Base-by-base conservation (phyloP, 31 red algal genomes). In the Asparagopsis taxiformis region DNA sequence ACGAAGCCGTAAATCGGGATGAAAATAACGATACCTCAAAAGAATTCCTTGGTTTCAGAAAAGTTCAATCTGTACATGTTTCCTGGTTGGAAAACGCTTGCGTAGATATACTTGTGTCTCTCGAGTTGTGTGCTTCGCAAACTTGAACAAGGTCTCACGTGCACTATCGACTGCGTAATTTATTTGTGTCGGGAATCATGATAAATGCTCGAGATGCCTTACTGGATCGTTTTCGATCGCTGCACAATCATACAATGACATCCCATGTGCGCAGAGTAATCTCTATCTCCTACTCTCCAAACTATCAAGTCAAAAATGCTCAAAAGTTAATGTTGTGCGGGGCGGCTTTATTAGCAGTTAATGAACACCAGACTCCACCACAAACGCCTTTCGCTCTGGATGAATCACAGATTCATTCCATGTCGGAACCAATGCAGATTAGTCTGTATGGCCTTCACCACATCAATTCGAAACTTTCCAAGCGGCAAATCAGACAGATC, bases 401-500 rank as follows among this genome's bases (percentile, higher is more conserved):
- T 9, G 6, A 13, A 46, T 13, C 41, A 46, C 41, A 46, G 41
- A 46, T 46, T 46, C 41, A 46, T 38, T 10, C 64, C 64, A 10
- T 51, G 15, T 3, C 36, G 36, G 64, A 33, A 80, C 51, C 64
- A 23, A 22, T 48, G 16, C 65, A 80, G 30, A 29, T 80, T 80
- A 2, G 36, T 32, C 16, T 38, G 50, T 41, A 80, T 52, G n/a
- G 48, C 55, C 9, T 68, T 10, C 6, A 55, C 43, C 38, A 43
- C 64, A 55, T 70, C 54, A 1, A 55, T 50, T 9, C 50, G 29
- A 9, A 72, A 46, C 31, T 84, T n/a, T 10, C 66, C 55, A 5
- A 84, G 26, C 16, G 68, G 66, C 50, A 84, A 25, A 49, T 84
- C 79, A 0, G 66, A 73, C 17, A 73, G n/a, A 10, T 84, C 79